Percentiles rank a stretch among this genome's conserved stretches.
phyloP scores from a whole-genome alignment of 805 yeast species.

The Cyberlindnera americana region DNA sequence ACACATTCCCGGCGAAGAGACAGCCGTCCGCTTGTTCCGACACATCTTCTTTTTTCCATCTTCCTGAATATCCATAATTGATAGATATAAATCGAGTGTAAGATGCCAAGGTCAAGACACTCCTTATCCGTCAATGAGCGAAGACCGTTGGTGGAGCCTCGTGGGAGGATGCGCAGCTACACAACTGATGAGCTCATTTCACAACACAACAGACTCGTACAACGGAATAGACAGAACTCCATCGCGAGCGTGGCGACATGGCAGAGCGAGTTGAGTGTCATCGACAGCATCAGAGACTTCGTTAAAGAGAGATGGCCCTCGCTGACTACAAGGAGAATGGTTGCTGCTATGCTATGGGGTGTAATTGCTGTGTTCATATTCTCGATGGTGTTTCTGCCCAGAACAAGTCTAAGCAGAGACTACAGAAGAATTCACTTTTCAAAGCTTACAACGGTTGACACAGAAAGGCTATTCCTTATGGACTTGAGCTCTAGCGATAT shows the following conservation, averaged over 20 bases:
- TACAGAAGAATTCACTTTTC: slow-evolving; percentile 70
- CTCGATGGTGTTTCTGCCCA: slow-evolving; percentile 71
- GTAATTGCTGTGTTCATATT: slow-evolving; percentile 33
- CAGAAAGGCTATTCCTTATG: slow-evolving; percentile 56
- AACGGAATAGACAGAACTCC: slow-evolving; percentile 13
- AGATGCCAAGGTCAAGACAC: neutral
- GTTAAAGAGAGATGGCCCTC: slow-evolving; percentile 22
- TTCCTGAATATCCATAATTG: neutral
- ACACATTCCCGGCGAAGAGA: slow-evolving; percentile 1
- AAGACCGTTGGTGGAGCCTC: slow-evolving; percentile 5
- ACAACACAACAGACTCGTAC: slow-evolving; percentile 15
- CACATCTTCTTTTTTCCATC: too few species aligned
- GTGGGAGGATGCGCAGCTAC: slow-evolving; percentile 12
- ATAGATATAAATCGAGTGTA: neutral
- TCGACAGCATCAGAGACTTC: slow-evolving; percentile 20
- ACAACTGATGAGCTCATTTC: slow-evolving; percentile 16
- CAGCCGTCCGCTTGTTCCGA: too few species aligned
- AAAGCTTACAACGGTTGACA: slow-evolving; percentile 61
- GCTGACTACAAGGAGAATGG: slow-evolving; percentile 18
- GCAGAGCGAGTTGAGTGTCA: slow-evolving; percentile 15
- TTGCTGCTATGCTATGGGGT: slow-evolving; percentile 25
- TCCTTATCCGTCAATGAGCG: slow-evolving; percentile 1
- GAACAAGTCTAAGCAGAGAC: slow-evolving; percentile 82
- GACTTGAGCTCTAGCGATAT: slow-evolving; percentile 31
- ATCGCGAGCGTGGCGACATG: slow-evolving; percentile 11